Evolutionary conservation across 352 stramenopile species (phyloP).

Genomic region (Aphanomyces stellatus): DNA sequence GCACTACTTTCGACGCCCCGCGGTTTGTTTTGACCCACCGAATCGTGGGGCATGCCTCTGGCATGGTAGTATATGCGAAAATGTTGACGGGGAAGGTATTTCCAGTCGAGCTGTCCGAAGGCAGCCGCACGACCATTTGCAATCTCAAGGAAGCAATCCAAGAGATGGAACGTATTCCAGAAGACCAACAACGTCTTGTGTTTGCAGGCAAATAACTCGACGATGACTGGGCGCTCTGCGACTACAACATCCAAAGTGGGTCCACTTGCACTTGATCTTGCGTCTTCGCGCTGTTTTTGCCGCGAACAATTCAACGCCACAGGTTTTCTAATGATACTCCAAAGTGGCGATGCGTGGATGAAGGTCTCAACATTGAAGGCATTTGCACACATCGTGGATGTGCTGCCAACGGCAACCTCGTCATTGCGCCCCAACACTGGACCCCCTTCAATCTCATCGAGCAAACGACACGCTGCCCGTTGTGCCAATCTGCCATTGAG

Average conservation of each 20-base stretch:
- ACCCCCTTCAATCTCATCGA: constrained; percentile 5
- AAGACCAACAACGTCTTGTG: neutral
- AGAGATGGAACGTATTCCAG: neutral
- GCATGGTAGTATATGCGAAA: neutral
- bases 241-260: neutral
- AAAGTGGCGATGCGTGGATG: neutral
- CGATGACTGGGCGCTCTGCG: neutral
- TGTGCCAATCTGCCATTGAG: neutral
- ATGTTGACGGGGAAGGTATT: neutral
- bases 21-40: neutral
- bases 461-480: neutral
- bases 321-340: neutral
- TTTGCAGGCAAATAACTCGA: neutral
- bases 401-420: neutral
- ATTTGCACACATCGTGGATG: neutral
- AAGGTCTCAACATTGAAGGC: constrained; percentile 18
- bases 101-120: neutral
- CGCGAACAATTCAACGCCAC: neutral
- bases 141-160: neutral
- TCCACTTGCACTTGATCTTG: neutral
- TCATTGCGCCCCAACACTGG: neutral
- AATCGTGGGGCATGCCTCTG: neutral
- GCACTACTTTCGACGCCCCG: neutral
- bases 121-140: neutral
- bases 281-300: neutral